Base-by-base conservation (phyloP, 768 basidiomycete genomes). In the Mycena epipterygia region DNA sequence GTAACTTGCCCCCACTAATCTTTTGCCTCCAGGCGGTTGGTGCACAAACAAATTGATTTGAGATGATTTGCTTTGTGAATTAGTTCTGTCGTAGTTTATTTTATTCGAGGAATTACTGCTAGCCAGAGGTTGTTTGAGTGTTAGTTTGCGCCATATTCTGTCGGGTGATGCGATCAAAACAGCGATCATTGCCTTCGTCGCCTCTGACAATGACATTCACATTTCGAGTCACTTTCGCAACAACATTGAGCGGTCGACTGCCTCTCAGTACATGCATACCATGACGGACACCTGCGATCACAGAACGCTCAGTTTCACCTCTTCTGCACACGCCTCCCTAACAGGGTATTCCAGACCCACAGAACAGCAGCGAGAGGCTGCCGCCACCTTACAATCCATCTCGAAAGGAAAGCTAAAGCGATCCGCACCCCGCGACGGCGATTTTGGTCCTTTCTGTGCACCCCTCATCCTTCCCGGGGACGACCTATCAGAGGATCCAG, bases 21-120 rank as follows among this genome's bases (percentile, higher is more conserved):
- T 71, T 23, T 68, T 73, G 53, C 0, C 66, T 42, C 4, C 56
- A 91, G 90, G 90, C 90, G 78, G 90, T 91, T 7, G 90, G 90
- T 56, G 90, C 90, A 32, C 90, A 91, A 81, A 91, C 90, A 32
- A 91, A 89, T 79, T 91, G 78, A 81, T 67, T 70, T 71, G 63
- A 44, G 30, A 62, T 25, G 32, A 70, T 46, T 76, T 67, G 72
- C 51, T 73, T 73, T 73, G 72, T 73, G 67, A 67, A 67, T 66
- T 66, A 53, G 55, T 56, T 69, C 66, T 59, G 56, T 51, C 27
- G 2, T 56, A 41, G 46, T n/a, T n/a, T 61, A 63, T 48, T 23
- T 59, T 67, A 32, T 67, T 41, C 42, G 37, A 39, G 52, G 55
- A 39, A 37, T 7, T 37, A 48, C 5, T 27, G 46, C 39, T 11